Conservation (phyloP, 768 basidiomycete species). For the Kockovaella imperatae region DNA sequence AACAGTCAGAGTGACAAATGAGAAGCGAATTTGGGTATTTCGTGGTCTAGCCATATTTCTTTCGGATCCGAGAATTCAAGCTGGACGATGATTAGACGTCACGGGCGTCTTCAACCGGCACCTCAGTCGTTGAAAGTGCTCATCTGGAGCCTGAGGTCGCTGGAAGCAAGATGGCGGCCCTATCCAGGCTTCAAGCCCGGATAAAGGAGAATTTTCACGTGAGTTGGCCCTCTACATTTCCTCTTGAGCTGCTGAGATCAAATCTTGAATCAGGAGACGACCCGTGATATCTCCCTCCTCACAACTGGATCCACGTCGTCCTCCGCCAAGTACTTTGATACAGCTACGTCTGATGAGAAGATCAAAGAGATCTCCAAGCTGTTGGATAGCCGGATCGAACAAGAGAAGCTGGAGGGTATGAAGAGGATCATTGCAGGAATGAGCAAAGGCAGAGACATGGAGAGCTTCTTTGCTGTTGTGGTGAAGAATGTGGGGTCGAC, state of each 20-base stretch:
- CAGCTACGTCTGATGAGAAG: constrained; percentile 68
- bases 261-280: constrained; percentile 34
- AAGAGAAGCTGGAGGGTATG: constrained; percentile 90
- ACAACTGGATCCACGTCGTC: constrained; percentile 18
- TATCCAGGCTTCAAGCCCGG: constrained; percentile 38
- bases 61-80: neutral
- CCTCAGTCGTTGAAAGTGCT: no score
- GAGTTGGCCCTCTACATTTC: neutral
- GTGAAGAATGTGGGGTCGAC: constrained; percentile 93
- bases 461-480: constrained; percentile 90
- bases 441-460: constrained; percentile 82
- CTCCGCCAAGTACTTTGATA: constrained; percentile 37
- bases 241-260: neutral
- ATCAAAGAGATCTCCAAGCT: constrained; percentile 73
- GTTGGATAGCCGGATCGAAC: constrained; percentile 77
- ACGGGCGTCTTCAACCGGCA: no score
- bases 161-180: constrained; percentile 29
- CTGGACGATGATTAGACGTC: no score
- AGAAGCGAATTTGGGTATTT: no score
- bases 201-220: constrained; percentile 44
- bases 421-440: constrained; percentile 92
- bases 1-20: no score
- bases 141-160: no score
- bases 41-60: no score
- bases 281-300: constrained; percentile 38